Percentiles rank a stretch among this genome's conserved stretches.
Evolutionary conservation across 805 yeast genomes (phyloP).

Genomic region (Teunomyces panamensis): DNA sequence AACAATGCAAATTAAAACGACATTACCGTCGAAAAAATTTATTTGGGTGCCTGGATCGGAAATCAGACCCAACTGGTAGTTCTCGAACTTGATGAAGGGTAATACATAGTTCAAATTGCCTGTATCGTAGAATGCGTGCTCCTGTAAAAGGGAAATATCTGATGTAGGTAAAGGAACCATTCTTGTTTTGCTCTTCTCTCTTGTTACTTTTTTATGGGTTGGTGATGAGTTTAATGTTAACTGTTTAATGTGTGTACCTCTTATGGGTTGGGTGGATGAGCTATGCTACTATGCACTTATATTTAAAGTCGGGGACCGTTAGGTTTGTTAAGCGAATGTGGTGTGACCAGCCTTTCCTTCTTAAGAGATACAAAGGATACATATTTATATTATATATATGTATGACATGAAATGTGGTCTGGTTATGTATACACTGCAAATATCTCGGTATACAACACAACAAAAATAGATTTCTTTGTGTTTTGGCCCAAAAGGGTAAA

Average conservation of each 20-base stretch:
- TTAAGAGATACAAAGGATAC: too few relatives aligned
- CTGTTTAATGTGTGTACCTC: too few relatives aligned
- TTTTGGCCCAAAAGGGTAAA: not conserved
- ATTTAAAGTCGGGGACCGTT: too few relatives aligned
- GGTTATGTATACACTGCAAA: not conserved
- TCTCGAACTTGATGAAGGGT: conserved; percentile 21
- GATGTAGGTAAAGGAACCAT: conserved; percentile 23
- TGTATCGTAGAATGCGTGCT: conserved; percentile 29
- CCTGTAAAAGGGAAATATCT: conserved; percentile 18
- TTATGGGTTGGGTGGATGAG: too few relatives aligned
- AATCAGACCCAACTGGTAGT: conserved; percentile 12
- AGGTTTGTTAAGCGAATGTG: conserved; percentile 5
- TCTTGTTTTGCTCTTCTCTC: not conserved
- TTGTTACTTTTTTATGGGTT: not conserved
- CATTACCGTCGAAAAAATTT: not conserved
- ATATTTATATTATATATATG: not conserved
- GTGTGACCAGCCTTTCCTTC: not conserved
- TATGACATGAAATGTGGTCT: not conserved
- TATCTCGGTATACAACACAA: not conserved
- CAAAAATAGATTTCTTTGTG: not conserved
- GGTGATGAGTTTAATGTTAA: not conserved
- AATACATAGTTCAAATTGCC: conserved; percentile 23
- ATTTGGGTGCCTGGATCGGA: conserved; percentile 3
- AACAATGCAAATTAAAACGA: not conserved
- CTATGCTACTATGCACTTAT: too few relatives aligned